These are phyloP conservation scores for Lolium rigidum DNA, from an alignment of 176 grass and related monocot species.

Conservation along the genomic window DNA sequence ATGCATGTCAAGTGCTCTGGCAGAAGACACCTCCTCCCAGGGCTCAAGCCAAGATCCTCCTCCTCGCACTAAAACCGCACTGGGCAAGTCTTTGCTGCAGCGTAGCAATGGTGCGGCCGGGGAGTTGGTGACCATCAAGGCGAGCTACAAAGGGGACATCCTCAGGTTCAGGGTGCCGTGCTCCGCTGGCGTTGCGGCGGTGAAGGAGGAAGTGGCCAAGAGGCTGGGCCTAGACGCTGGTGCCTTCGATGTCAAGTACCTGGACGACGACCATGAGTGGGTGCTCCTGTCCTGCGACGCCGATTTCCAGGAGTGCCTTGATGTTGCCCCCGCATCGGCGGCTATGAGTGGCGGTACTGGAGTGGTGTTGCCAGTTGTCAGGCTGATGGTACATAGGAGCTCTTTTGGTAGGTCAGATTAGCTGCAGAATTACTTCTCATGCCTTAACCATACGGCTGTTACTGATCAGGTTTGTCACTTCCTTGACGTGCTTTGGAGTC, in stretches of 20 bases:
- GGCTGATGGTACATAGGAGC: constrained; percentile 70
- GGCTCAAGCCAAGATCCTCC: constrained; percentile 67
- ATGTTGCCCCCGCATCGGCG: constrained; percentile 26
- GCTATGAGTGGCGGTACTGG: constrained; percentile 2
- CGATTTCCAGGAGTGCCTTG: constrained; percentile 90
- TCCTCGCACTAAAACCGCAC: neutral
- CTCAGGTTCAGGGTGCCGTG: constrained; percentile 70
- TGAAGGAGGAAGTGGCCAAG: constrained; percentile 66
- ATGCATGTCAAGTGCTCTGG: constrained; percentile 34
- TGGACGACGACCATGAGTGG: constrained; percentile 92
- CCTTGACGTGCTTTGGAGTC: neutral
- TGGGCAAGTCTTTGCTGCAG: neutral
- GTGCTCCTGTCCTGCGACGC: constrained; percentile 73
- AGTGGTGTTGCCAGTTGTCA: constrained; percentile 47
- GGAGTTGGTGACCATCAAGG: constrained; percentile 70
- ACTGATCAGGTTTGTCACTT: constrained; percentile 20
- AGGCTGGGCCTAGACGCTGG: constrained; percentile 64
- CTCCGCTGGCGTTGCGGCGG: constrained; percentile 34
- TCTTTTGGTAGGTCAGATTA: constrained; percentile 76
- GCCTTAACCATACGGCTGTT: constrained; percentile 29
- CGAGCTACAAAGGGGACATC: constrained; percentile 70
- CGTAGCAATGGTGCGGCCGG: neutral
- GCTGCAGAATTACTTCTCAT: neutral
- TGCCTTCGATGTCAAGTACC: constrained; percentile 80
- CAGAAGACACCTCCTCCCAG: constrained; percentile 54